Base-by-base conservation (phyloP, 139 green algal species). In the Chlorella vulgaris region DNA sequence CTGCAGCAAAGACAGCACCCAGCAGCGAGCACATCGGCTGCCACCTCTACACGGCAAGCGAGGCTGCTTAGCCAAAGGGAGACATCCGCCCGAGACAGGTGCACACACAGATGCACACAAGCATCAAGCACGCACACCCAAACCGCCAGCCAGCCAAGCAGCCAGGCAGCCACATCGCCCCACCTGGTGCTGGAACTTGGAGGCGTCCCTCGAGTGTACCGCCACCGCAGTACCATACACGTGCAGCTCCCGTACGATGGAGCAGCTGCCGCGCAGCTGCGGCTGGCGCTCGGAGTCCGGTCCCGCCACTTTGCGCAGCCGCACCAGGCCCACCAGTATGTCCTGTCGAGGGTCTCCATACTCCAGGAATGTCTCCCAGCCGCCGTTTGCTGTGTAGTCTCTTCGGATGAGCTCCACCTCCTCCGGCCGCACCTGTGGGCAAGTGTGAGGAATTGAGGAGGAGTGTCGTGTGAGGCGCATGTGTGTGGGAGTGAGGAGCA, bases 361-460 rank as follows among this genome's bases (percentile, higher is more conserved):
- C 2, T 94, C 80, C 55, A 99, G 87, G 81, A 99, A 99, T 0
- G 95, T 99, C 88, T 99, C 96, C 96, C 96, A 99, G 0, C 96
- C 94, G 26, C 92, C 91, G 76, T 98, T 99, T 43, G 96, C 96
- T 0, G 82, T 84, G 74, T 99, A 99, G 86, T 99, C 96, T 3
- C 96, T 83, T 50, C 96, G 86, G 42, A 99, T 91, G 1, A 99
- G 91, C 91, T 99, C 96, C 65, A 99, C 94, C 63, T 96, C 90
- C 15, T 94, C 88, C 2, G 96, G 93, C 35, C 80, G 79, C 28
- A 95, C 89, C 87, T 91, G 88, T 18, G 28, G 28, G 40, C 22
- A 33, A 22, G 1, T 2, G 2, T 19, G 65, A 36, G 6, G 35
- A n/a, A n/a, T n/a, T n/a, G n/a, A n/a, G n/a, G n/a, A n/a, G n/a